phyloP scores from a whole-genome alignment of 768 basidiomycete species.

The Trametes gibbosa region DNA sequence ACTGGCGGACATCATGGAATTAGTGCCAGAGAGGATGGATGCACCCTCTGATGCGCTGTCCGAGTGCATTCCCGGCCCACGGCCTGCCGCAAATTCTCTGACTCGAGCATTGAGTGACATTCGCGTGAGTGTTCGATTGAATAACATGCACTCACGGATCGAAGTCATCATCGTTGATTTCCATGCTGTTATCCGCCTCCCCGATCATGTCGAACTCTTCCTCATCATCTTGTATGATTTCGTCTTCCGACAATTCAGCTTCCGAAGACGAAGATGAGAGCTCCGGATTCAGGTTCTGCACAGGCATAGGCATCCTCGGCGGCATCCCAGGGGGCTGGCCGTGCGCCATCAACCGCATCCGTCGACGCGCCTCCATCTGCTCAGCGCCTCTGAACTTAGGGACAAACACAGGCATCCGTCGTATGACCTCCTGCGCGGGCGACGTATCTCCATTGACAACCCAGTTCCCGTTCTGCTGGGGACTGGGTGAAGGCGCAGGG shows the following conservation, averaged over 20 bases:
- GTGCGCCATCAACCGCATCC: constrained; percentile 64
- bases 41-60: constrained; percentile 63
- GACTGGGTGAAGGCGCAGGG: not conserved
- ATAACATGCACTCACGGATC: constrained; percentile 58
- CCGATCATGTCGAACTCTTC: constrained; percentile 52
- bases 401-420: constrained; percentile 51
- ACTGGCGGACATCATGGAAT: constrained; percentile 47
- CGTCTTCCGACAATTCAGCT: constrained; percentile 37
- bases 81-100: constrained; percentile 68
- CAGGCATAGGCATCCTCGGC: constrained; percentile 33
- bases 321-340: constrained; percentile 35
- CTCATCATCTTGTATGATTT: constrained; percentile 35
- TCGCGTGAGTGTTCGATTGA: not conserved
- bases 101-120: no score
- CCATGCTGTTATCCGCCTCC: constrained; percentile 31
- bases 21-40: constrained; percentile 55
- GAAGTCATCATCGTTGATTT: constrained; percentile 60
- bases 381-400: constrained; percentile 80
- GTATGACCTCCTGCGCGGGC: constrained; percentile 18
- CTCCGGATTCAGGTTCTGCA: constrained; percentile 44
- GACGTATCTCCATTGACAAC: not conserved
- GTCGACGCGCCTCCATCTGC: constrained; percentile 80
- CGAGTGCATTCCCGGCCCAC: constrained; percentile 40
- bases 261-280: constrained; percentile 40
- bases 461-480: constrained; percentile 7